Percentiles rank a stretch among this genome's conserved stretches.
phyloP scores from a whole-genome alignment of 2,329 filamentous ascomycete species.

The Ambrosiella cleistominuta region DNA sequence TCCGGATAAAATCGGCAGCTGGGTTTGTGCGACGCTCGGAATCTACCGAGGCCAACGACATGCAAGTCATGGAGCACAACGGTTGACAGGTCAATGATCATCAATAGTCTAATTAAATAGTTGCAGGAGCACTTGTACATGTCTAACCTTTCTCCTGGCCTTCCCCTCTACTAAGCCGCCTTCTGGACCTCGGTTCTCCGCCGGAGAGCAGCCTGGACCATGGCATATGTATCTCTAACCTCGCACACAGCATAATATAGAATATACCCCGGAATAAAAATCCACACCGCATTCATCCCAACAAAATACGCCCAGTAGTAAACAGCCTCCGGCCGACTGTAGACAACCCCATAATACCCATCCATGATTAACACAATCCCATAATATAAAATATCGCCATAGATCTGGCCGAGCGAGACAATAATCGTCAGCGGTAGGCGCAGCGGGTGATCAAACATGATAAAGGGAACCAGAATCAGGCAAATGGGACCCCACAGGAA shows the following conservation, averaged over 20 bases:
- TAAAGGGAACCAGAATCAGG: conserved; percentile 27
- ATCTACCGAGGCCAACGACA: not conserved
- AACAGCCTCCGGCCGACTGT: conserved; percentile 31
- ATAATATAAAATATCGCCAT: conserved; percentile 36
- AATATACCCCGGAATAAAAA: conserved; percentile 27
- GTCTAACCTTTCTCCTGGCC: too few species aligned
- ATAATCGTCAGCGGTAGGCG: conserved; percentile 32
- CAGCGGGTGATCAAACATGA: conserved; percentile 26
- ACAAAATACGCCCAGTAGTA: conserved; percentile 39
- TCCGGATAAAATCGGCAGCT: not conserved
- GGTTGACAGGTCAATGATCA: too few species aligned
- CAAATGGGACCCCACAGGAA: conserved; percentile 36
- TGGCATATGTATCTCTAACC: conserved; percentile 11
- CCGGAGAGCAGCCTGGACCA: conserved; percentile 6
- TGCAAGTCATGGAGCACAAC: not conserved
- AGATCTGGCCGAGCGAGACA: conserved; percentile 31
- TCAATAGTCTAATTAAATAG: too few species aligned
- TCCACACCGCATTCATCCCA: conserved; percentile 35
- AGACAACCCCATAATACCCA: conserved; percentile 22
- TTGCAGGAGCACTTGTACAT: too few species aligned
- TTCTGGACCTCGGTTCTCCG: not conserved
- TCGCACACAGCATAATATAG: conserved; percentile 18
- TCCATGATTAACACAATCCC: conserved; percentile 29
- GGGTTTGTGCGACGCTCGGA: not conserved
- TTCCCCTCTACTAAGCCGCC: not conserved